A percentile compares a stretch with the other conserved stretches of the same genome.
Evolutionary conservation across 1,284 basidiomycete genomes (phyloP).

Genomic region (Amylostereum chailletii): DNA sequence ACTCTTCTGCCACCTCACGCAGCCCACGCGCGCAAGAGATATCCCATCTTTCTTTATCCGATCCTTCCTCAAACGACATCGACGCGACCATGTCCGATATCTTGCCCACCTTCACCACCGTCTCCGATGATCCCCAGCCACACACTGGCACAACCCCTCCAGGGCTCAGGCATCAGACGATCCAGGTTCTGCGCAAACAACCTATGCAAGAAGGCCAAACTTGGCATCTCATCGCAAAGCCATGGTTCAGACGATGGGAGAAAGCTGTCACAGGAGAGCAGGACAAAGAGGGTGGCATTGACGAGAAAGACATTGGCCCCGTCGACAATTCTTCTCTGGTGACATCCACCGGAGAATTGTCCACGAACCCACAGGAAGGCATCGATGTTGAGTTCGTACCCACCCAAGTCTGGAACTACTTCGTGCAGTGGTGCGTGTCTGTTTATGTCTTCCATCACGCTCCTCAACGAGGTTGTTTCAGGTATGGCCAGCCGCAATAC

Average conservation of each 20-base stretch:
- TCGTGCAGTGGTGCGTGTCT: conserved; percentile 55
- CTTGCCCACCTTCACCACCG: conserved; percentile 15
- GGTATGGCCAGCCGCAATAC: conserved; percentile 59
- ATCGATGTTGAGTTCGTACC: conserved; percentile 78
- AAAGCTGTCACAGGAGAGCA: conserved; percentile 58
- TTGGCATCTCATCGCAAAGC: conserved; percentile 69
- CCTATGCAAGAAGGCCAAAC: conserved; percentile 57
- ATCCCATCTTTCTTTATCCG: conserved; percentile 30
- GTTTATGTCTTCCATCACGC: neutral
- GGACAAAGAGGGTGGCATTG: conserved; percentile 56
- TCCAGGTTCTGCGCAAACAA: conserved; percentile 35
- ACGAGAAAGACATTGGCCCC: conserved; percentile 58
- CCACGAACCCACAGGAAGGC: conserved; percentile 46
- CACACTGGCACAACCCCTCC: conserved; percentile 19
- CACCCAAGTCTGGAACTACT: conserved; percentile 59
- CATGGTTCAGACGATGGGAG: conserved; percentile 72
- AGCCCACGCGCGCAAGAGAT: conserved; percentile 35
- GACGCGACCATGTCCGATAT: conserved; percentile 55
- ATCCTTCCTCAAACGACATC: conserved; percentile 31
- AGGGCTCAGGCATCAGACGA: conserved; percentile 37
- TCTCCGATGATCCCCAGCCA: conserved; percentile 15
- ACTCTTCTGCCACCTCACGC: conserved; percentile 17
- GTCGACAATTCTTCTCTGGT: conserved; percentile 67
- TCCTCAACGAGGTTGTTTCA: conserved; percentile 19
- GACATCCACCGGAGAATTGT: conserved; percentile 43